Percentiles rank a stretch among this genome's conserved stretches.
Evolutionary conservation across 345 rosid genomes (phyloP).

Genomic region (Erodium maritimum): DNA sequence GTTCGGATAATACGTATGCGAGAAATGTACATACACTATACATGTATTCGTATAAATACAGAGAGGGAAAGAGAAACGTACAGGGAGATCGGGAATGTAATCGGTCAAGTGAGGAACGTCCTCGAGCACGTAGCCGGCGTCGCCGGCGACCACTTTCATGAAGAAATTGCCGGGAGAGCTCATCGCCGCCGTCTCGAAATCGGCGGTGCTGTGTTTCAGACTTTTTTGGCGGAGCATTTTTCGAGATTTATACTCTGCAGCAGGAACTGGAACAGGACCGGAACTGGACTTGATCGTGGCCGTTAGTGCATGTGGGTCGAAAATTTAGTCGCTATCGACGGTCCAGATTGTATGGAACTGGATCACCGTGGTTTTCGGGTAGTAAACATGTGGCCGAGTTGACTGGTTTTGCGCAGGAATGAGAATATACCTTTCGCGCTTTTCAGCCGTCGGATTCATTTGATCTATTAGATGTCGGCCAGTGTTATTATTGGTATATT

Average conservation of each 20-base stretch:
- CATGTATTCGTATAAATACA: background rate
- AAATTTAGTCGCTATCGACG: background rate
- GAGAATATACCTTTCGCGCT: no score
- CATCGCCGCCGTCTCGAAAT: background rate
- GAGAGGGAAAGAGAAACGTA: conserved; percentile 12
- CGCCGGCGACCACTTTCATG: conserved; percentile 31
- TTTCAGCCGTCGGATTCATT: no score
- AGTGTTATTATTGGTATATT: no score
- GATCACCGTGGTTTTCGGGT: background rate
- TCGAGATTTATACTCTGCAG: background rate
- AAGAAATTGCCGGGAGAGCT: background rate
- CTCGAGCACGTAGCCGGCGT: conserved; percentile 59
- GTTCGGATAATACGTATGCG: background rate
- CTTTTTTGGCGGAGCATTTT: background rate
- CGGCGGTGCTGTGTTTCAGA: no score
- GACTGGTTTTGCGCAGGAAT: background rate
- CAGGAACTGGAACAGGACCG: background rate
- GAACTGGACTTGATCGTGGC: no score
- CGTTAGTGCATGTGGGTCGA: background rate
- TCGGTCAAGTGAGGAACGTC: conserved; percentile 71
- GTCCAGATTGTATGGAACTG: background rate
- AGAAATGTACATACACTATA: background rate
- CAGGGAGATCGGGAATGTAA: conserved; percentile 58
- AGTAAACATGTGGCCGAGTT: background rate
- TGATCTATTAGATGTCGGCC: no score